These are phyloP conservation scores for Talaromyces ruber DNA, from an alignment of 495 filamentous ascomycete species.

Conservation along the genomic window DNA sequence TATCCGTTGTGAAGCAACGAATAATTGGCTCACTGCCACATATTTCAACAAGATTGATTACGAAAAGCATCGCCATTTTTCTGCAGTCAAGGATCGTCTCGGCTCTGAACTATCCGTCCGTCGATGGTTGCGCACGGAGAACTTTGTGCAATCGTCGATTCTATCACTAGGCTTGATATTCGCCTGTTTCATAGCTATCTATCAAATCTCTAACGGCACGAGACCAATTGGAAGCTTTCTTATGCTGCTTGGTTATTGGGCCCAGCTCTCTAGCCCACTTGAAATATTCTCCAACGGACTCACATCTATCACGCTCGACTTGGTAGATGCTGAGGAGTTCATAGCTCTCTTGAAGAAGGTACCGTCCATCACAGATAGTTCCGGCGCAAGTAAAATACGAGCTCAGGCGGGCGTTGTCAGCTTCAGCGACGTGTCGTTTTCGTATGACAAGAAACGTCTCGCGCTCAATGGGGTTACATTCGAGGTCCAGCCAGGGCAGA, in stretches of 20 bases:
- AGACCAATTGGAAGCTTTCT: conserved; percentile 63
- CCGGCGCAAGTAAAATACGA: conserved; percentile 44
- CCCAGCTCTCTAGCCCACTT: conserved; percentile 49
- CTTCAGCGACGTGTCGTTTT: conserved; percentile 42
- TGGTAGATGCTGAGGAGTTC: conserved; percentile 65
- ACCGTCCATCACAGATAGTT: conserved; percentile 49
- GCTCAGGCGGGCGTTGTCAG: conserved; percentile 52
- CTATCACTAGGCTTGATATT: conserved; percentile 55
- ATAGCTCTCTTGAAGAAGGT: conserved; percentile 62
- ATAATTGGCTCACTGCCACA: conserved; percentile 58
- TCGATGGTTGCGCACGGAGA: not conserved
- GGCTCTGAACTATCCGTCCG: not conserved
- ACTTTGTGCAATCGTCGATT: conserved; percentile 46
- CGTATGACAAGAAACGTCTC: conserved; percentile 3
- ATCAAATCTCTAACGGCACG: conserved; percentile 47
- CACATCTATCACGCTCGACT: conserved; percentile 46
- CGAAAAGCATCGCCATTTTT: conserved; percentile 52
- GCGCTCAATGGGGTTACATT: conserved; percentile 7
- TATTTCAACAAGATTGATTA: conserved; percentile 65
- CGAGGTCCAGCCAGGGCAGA: conserved; percentile 43
- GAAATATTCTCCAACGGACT: conserved; percentile 54
- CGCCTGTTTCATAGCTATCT: conserved; percentile 59
- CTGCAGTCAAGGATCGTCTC: conserved; percentile 21
- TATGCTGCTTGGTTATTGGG: conserved; percentile 65
- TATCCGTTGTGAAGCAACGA: conserved; percentile 54